Evolutionary conservation across 352 stramenopile genomes (phyloP).

Genomic region (Pythium graminicola): DNA sequence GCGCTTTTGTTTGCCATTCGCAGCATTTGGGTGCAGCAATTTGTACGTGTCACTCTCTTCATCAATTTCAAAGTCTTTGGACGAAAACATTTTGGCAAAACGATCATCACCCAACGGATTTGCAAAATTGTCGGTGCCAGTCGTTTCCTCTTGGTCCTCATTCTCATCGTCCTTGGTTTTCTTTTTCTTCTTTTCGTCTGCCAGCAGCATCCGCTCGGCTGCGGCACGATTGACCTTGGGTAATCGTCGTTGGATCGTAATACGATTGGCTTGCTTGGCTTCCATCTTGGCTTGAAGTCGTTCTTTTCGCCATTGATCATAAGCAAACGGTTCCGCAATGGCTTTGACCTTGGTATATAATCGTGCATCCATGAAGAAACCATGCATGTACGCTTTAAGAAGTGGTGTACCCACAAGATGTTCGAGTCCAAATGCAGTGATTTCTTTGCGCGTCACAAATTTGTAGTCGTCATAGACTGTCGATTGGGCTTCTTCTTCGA

Average conservation of each 20-base stretch:
- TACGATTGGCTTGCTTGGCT: slow-evolving; percentile 84
- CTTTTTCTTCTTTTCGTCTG: slow-evolving; percentile 68
- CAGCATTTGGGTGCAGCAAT: slow-evolving; percentile 91
- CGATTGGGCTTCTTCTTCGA: slow-evolving; percentile 94
- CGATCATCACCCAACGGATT: slow-evolving; percentile 94
- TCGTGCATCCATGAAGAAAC: slow-evolving; percentile 99
- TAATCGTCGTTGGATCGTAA: slow-evolving; percentile 82
- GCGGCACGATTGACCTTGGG: slow-evolving; percentile 89
- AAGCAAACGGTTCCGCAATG: slow-evolving; percentile 96
- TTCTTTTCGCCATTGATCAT: slow-evolving; percentile 96
- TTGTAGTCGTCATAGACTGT: slow-evolving; percentile 99
- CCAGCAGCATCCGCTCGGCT: slow-evolving; percentile 76
- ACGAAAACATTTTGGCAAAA: slow-evolving; percentile 97
- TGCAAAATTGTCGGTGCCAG: slow-evolving; percentile 29
- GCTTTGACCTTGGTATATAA: slow-evolving; percentile 96
- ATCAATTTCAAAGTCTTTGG: slow-evolving; percentile 97
- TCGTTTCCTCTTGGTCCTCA: slow-evolving; percentile 22
- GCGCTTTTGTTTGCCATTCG: slow-evolving; percentile 39
- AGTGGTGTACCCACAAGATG: slow-evolving; percentile 97
- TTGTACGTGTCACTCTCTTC: slow-evolving; percentile 95
- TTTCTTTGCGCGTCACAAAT: slow-evolving; percentile 94
- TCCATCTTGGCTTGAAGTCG: slow-evolving; percentile 93
- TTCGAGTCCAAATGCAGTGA: slow-evolving; percentile 94
- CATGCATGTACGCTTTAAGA: slow-evolving; percentile 99
- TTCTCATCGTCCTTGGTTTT: slow-evolving; percentile 23